phyloP scores from a whole-genome alignment of 306 rosid genomes.

The Pterocarpus macrocarpus region DNA sequence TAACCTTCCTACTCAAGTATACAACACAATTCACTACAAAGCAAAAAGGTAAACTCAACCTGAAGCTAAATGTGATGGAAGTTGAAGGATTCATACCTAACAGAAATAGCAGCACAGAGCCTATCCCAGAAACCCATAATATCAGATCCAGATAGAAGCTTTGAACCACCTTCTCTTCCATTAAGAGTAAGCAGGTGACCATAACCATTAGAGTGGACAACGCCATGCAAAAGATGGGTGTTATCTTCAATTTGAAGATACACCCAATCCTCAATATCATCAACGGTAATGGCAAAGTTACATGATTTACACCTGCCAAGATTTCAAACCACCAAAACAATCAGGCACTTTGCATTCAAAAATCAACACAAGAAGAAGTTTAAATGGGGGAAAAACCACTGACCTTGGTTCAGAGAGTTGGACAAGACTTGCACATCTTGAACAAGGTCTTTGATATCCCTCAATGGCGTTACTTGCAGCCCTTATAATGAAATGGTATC shows the following conservation, averaged over 20 bases:
- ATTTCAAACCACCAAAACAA: neutral
- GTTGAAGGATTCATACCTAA: conserved; percentile 45
- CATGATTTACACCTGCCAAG: conserved; percentile 53
- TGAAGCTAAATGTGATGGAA: neutral
- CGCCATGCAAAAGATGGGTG: conserved; percentile 63
- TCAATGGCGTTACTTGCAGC: conserved; percentile 45
- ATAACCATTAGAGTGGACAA: conserved; percentile 67
- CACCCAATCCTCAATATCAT: conserved; percentile 64
- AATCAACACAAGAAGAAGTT: neutral
- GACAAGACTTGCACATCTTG: conserved; percentile 40
- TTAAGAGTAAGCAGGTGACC: conserved; percentile 64
- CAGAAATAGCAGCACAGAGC: conserved; percentile 57
- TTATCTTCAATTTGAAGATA: conserved; percentile 58
- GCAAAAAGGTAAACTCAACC: neutral
- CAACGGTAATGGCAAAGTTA: conserved; percentile 40
- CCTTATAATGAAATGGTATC: conserved; percentile 58
- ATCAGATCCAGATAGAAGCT: conserved; percentile 53
- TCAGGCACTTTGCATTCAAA: neutral
- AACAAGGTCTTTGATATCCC: conserved; percentile 52
- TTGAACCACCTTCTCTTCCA: conserved; percentile 66
- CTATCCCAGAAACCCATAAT: conserved; percentile 69
- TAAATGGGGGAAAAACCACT: neutral
- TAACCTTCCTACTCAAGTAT: conserved; percentile 63
- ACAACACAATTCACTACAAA: neutral
- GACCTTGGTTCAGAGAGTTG: conserved; percentile 54